Conservation (phyloP, 305 asterid genomes). For the Rubia tinctorum region DNA sequence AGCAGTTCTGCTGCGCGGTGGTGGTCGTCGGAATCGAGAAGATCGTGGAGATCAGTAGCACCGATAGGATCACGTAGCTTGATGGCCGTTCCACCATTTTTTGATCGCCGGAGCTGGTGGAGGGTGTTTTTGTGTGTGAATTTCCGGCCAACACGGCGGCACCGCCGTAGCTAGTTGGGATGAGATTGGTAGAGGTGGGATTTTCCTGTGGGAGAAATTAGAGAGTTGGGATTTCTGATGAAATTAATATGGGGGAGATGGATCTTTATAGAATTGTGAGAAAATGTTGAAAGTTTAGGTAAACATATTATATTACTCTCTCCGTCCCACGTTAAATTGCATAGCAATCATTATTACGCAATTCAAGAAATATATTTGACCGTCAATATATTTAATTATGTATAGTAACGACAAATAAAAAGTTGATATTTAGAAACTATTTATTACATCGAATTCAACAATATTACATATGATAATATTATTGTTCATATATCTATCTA, state of each 20-base stretch:
- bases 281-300: background rate
- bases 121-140: background rate
- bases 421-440: too few species aligned
- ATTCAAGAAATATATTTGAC: too few species aligned
- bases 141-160: background rate
- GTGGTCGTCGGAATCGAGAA: background rate
- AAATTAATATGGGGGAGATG: background rate
- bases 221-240: background rate
- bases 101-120: background rate
- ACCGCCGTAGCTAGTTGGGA: background rate
- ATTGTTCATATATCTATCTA: too few species aligned
- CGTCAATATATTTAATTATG: too few species aligned
- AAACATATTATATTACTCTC: background rate
- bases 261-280: background rate
- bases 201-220: background rate
- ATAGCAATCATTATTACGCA: too few species aligned
- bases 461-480: too few species aligned
- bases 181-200: background rate
- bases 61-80: background rate
- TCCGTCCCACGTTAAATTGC: too few species aligned
- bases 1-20: slow-evolving; percentile 40
- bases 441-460: too few species aligned
- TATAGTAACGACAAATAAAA: too few species aligned
- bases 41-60: background rate
- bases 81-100: background rate